Evolutionary conservation across 2,329 filamentous ascomycete species (phyloP).

Genomic region (Fonsecaea monophora): DNA sequence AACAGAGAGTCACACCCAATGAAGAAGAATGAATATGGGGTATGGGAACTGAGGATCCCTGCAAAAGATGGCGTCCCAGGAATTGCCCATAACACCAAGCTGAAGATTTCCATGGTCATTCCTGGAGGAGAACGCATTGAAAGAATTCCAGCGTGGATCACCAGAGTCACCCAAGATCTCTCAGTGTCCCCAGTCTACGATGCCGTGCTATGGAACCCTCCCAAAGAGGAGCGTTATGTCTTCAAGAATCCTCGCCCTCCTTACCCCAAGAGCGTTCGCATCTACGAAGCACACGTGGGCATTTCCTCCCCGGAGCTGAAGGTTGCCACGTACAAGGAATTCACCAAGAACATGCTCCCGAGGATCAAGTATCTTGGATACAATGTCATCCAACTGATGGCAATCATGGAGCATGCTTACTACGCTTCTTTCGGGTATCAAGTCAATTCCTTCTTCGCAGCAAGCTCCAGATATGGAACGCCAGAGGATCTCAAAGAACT

Average conservation of each 20-base stretch:
- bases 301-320: conserved; percentile 90
- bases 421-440: conserved; percentile 99
- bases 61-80: conserved; percentile 74
- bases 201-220: conserved; percentile 96
- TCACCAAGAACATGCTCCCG: conserved; percentile 88
- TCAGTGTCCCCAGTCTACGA: conserved; percentile 90
- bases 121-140: conserved; percentile 82
- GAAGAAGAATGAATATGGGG: conserved; percentile 82
- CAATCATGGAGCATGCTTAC: conserved; percentile 98
- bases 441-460: conserved; percentile 98
- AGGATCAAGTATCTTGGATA: conserved; percentile 90
- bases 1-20: conserved; percentile 82
- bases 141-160: conserved; percentile 95
- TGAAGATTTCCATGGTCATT: conserved; percentile 90
- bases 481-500: conserved; percentile 97
- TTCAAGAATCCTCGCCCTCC: conserved; percentile 84
- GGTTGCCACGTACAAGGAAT: conserved; percentile 96
- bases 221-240: conserved; percentile 73
- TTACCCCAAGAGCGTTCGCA: conserved; percentile 83
- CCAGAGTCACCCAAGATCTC: conserved; percentile 92
- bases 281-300: conserved; percentile 98
- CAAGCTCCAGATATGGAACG: conserved; percentile 90
- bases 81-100: conserved; percentile 91
- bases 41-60: conserved; percentile 82
- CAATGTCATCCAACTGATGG: conserved; percentile 98